Percentiles rank a stretch among this genome's conserved stretches.
These are phyloP conservation scores for Hypomyces perniciosus DNA, from an alignment of 2,329 filamentous ascomycete species.

Conservation along the genomic window DNA sequence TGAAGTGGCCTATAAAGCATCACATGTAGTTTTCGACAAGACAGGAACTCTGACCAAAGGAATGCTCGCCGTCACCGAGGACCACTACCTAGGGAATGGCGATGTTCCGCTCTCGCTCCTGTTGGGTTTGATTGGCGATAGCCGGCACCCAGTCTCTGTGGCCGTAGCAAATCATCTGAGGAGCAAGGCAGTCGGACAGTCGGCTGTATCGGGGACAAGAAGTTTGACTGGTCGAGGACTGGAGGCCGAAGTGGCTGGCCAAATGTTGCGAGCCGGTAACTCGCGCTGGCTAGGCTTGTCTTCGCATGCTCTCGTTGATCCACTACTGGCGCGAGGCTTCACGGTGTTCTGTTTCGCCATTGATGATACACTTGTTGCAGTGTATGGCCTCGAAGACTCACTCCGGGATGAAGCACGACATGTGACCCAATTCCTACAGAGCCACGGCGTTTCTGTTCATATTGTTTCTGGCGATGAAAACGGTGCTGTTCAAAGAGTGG, in stretches of 20 bases:
- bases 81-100: conserved; percentile 2
- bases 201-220: conserved; percentile 26
- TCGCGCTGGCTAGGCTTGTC: conserved; percentile 40
- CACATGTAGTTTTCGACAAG: conserved; percentile 73
- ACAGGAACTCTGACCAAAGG: conserved; percentile 69
- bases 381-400: conserved; percentile 42
- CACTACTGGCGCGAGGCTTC: conserved; percentile 28
- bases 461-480: conserved; percentile 49
- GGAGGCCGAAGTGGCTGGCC: conserved; percentile 26
- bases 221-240: conserved; percentile 42
- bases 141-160: conserved; percentile 47
- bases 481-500: conserved; percentile 39
- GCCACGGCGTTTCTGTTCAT: conserved; percentile 37
- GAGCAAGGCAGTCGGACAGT: conserved; percentile 4
- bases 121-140: conserved; percentile 32
- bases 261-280: conserved; percentile 42
- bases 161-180: conserved; percentile 40
- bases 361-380: conserved; percentile 28
- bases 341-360: conserved; percentile 45
- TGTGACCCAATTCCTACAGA: conserved; percentile 31
- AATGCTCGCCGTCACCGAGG: conserved; percentile 36
- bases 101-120: conserved; percentile 17
- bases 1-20: conserved; percentile 54
- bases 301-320: conserved; percentile 26
- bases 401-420: conserved; percentile 37